Base-by-base conservation (phyloP, 176 grass and related monocot genomes). In the Thalia dealbata region DNA sequence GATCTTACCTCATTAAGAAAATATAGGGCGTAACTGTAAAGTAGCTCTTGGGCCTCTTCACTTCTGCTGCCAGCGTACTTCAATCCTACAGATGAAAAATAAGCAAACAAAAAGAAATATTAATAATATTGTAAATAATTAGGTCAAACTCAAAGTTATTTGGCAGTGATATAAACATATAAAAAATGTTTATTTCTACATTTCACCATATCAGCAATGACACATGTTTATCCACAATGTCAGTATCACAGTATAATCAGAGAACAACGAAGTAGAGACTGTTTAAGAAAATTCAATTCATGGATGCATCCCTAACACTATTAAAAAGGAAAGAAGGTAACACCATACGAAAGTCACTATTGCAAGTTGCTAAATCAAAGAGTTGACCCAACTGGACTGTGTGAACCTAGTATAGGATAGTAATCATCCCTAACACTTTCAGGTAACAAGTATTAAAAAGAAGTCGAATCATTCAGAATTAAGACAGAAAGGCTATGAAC, bases 61-160 rank as follows among this genome's bases (percentile, higher is more conserved):
- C 81, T 96, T 96, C 84, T 88, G 72, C 86, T 96, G 67, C 92
- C 92, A 79, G 92, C 92, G 86, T 96, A 90, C 81, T 82, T 92
- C 64, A 96, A 80, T 71, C 92, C 92, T 96, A 78, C 56, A 83
- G 63, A 46, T 52, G 44, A 60, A n/a, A 45, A 4, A 50, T 50
- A 35, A 28, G 41, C 35, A 52, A 32, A 21, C n/a, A 52, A 28
- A 10, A 26, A 44, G 21, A 41, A 65, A 25, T 24, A 30, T 51
- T 9, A 14, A 18, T 18, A 16, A 32, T 1, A 66, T 19, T 30
- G 5, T 1, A 30, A 32, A 7, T 21, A 54, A 52, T 10, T 25
- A 43, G 25, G 28, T 29, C 32, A 38, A 38, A 38, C 4, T 38
- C 32, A 48, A 8, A 48, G 45, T 48, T 48, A 9, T 48, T 48